Base-by-base conservation (phyloP, 305 asterid genomes). In the Caryopteris hybrid region DNA sequence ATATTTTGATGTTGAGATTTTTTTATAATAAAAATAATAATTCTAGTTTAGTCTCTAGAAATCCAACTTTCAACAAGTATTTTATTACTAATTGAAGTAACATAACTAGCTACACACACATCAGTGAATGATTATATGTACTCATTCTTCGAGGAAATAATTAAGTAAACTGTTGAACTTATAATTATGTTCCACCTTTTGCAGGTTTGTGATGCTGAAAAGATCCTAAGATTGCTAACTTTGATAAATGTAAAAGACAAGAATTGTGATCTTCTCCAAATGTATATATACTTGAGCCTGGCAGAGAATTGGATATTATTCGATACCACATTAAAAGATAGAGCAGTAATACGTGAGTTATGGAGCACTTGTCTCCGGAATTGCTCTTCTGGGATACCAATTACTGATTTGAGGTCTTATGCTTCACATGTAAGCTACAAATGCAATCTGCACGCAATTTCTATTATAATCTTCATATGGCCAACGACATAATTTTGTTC, bases 351-450 rank as follows among this genome's bases (percentile, higher is more conserved):
- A 17, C 68, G 25, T 14, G 81, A 80, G 72, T 77, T 85, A 82
- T 94, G 99, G 97, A 73, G 79, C 25, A 61, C 63, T 23, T 87
- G 79, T 73, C 87, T 91, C 51, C 85, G 92, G 17, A 86, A 86
- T 64, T 89, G 87, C 76, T 87, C 96, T 46, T 81, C 87, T 68
- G 91, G 89, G 56, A 83, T 94, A 72, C 73, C 84, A 63, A 81
- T 86, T 74, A 85, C 93, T 3, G 98, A 94, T 78, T 74, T 86
- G 86, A 86, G 99, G 80, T 76, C 89, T 70, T 88, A 79, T 65
- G 98, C 99, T 73, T 87, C 95, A 29, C 89, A 81, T 76, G 98
- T 85, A 75, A 81, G 84, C 43, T 73, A 11, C 38, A 18, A 57
- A 67, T 54, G 39, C 22, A 31, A 34, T 18, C 52, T 63, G 55